These are phyloP conservation scores for Metschnikowia matae DNA, from an alignment of 805 yeast species.

Conservation along the genomic window DNA sequence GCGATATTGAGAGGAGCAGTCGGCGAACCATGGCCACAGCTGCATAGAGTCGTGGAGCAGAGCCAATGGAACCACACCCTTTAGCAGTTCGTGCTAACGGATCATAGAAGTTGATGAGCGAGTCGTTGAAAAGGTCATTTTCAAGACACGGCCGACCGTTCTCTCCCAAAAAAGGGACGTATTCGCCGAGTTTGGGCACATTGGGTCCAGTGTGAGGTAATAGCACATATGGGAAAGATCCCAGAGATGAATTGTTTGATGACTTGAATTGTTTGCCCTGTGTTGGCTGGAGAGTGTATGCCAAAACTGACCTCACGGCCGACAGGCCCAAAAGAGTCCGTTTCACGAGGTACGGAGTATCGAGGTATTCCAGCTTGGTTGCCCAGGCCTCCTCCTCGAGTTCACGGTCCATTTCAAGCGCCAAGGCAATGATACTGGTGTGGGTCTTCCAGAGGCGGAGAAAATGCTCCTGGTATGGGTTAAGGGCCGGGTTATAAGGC, in stretches of 20 bases:
- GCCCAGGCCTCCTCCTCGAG: conserved; percentile 30
- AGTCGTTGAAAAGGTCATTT: conserved; percentile 58
- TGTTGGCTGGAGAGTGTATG: conserved; percentile 50
- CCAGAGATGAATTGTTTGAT: neutral
- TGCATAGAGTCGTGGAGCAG: conserved; percentile 56
- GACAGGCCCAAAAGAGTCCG: conserved; percentile 54
- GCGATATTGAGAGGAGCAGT: conserved; percentile 20
- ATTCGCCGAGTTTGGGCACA: neutral
- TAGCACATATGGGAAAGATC: neutral
- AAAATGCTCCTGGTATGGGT: conserved; percentile 60
- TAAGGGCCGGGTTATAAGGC: conserved; percentile 41
- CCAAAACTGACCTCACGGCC: conserved; percentile 58
- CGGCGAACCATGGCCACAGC: conserved; percentile 44
- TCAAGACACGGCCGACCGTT: conserved; percentile 12
- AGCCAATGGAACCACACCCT: conserved; percentile 55
- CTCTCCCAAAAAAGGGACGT: neutral
- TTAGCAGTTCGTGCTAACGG: conserved; percentile 59
- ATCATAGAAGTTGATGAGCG: conserved; percentile 56
- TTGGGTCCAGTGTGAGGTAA: too few relatives aligned
- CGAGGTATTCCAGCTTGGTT: conserved; percentile 18
- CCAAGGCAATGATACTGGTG: conserved; percentile 54
- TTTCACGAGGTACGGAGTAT: conserved; percentile 32
- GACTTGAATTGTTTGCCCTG: conserved; percentile 24
- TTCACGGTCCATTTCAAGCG: conserved; percentile 49
- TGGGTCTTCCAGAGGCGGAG: conserved; percentile 64